Conservation (phyloP, 345 rosid genomes). For the Dimocarpus longan region DNA sequence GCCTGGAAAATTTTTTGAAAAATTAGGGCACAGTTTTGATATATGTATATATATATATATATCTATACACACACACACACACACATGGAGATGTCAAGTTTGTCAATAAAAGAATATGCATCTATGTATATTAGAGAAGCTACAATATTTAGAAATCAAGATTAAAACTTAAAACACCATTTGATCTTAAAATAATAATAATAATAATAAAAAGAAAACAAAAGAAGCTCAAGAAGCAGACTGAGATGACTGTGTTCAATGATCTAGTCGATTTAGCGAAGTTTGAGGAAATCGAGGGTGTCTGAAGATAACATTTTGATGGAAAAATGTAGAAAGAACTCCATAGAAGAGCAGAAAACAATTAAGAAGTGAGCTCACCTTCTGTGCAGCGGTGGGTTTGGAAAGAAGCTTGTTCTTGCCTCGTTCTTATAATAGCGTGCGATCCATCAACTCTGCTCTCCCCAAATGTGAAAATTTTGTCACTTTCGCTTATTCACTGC, state of each 20-base stretch:
- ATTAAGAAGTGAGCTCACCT: background rate
- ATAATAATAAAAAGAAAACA: too few relatives aligned
- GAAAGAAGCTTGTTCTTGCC: background rate
- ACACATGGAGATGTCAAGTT: too few relatives aligned
- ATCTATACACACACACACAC: too few relatives aligned
- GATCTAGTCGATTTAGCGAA: background rate
- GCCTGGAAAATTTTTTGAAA: background rate
- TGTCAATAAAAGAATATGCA: background rate
- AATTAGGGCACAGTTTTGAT: background rate
- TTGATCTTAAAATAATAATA: background rate
- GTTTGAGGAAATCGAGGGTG: background rate
- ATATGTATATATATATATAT: too few relatives aligned
- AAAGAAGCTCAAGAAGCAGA: background rate
- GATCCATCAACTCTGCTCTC: background rate
- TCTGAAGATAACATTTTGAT: background rate
- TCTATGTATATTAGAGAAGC: too few relatives aligned
- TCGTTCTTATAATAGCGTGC: background rate
- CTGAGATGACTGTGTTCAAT: background rate
- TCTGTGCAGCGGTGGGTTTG: background rate
- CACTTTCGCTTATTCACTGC: background rate
- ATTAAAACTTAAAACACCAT: background rate
- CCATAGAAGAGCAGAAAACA: background rate
- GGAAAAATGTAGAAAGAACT: background rate
- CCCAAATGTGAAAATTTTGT: conserved; percentile 6
- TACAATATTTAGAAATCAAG: background rate